Base-by-base conservation (phyloP, 2,329 filamentous ascomycete species). In the Fusarium sp. region DNA sequence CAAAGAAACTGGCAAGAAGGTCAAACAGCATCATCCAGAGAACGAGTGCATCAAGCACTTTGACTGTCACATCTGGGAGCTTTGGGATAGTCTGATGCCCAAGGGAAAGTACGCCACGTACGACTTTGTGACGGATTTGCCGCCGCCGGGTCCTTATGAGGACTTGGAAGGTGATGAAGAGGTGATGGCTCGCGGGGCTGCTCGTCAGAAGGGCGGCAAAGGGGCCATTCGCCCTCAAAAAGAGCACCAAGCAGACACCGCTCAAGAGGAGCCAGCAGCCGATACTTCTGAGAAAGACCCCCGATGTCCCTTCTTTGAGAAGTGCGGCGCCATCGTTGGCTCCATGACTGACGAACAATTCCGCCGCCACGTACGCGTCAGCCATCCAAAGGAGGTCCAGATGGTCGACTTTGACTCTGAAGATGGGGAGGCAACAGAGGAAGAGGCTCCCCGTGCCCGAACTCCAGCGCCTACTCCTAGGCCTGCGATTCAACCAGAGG, bases 11-110 rank as follows among this genome's bases (percentile, higher is more conserved):
- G 61, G 52, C 1, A 14, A 41, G 5, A 10, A 13, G 4, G 11
- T 29, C 5, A 5, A 24, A 8, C 10, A n/a, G 5, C 7, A 14
- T 2, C 27, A 45, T 3, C 48, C 64, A 4, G 13, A 27, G 0
- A 24, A 64, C 0, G 71, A 76, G 5, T 69, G 74, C n/a, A 63
- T 69, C 48, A 64, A 67, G 48, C 77, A 78, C 48, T 35, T 77
- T 18, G 77, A 78, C 29, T 78, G 75, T 4, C 77, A 78, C 50
- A 29, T 73, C 39, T 67, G 77, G 13, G 4, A 48, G 1, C 77
- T 78, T 8, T 78, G 76, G 76, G 65, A 67, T 22, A 8, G n/a
- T 1, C 5, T 76, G 16, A 27, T 48, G n/a, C 64, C 66, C 18
- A 22, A 57, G 13, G 22, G n/a, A 11, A 43, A 16, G 13, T 29